phyloP scores from a whole-genome alignment of 345 rosid species.

The Eucalyptus pauciflora region DNA sequence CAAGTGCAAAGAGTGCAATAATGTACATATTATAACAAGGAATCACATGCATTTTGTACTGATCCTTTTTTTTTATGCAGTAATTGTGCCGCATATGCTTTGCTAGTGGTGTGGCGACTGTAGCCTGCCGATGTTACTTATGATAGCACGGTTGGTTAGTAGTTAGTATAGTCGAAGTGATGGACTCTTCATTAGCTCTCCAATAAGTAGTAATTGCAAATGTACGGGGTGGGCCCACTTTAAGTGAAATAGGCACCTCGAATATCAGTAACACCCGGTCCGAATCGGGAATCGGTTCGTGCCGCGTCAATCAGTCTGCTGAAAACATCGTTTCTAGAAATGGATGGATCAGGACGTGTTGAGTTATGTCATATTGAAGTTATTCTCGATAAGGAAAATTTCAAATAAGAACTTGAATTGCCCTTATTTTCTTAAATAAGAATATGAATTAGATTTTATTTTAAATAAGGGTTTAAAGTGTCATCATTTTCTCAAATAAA shows the following conservation, averaged over 20 bases:
- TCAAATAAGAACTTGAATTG: too few relatives aligned
- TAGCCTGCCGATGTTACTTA: background rate
- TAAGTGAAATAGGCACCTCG: rapidly evolving
- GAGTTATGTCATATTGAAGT: background rate
- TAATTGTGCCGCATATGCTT: background rate
- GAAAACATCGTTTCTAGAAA: rapidly evolving
- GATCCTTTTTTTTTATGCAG: background rate
- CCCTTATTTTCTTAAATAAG: too few relatives aligned
- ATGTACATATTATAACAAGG: background rate
- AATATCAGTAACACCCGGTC: rapidly evolving
- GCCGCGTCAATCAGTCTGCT: rapidly evolving
- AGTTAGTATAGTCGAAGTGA: background rate
- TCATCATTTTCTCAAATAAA: too few relatives aligned
- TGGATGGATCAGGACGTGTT: rapidly evolving
- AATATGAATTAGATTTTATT: too few relatives aligned
- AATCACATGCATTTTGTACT: background rate
- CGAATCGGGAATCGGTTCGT: rapidly evolving
- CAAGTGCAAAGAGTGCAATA: background rate
- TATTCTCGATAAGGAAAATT: too few relatives aligned
- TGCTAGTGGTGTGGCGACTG: background rate
- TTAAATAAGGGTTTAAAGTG: too few relatives aligned
- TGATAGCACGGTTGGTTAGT: background rate
- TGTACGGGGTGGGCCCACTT: background rate
- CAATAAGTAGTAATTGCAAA: background rate
- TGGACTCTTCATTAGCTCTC: background rate